Base-by-base conservation (phyloP, 129 eudicot species). In the Apium graveolens region DNA sequence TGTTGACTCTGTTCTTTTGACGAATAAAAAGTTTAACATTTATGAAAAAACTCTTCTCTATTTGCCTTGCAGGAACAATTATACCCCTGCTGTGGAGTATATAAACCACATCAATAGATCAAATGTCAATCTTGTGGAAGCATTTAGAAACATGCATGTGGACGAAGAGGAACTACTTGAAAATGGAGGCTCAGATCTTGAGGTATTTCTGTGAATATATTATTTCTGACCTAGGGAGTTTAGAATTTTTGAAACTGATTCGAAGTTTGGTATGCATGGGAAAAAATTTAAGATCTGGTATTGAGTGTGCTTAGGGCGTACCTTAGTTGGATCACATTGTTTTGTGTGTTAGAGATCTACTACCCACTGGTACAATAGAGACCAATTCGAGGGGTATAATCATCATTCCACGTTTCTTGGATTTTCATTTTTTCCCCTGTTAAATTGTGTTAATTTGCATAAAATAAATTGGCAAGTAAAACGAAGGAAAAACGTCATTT, bases 31-130 rank as follows among this genome's bases (percentile, higher is more conserved):
- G 21, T 80, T 55, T 53, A 74, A 44, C 34, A 66, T 42, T 63
- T 69, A 51, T 41, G 45, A 53, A 77, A 57, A 41, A 53, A 46
- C 45, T 17, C 55, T 73, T 63, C 26, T 77, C 60, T 70, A 70
- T 42, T 76, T 79, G 42, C 48, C 39, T 49, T 91, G 78, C 78
- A 95, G 98, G 98, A 86, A 85, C 62, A 81, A 74, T 27, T 95
- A 91, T 83, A 96, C 97, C 78, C 94, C 97, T 42, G 98, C 98
- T 70, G 81, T 81, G 7, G 97, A 91, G 78, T 95, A 95, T 83
- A 78, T 92, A 32, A 87, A 90, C 44, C 84, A 90, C 89, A 89
- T 86, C 77, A 91, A 88, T 48, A 95, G 89, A 87, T 88, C 94
- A 72, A 86, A 86, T 77, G 86, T 86, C 35, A 89, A 89, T 79